Evolutionary conservation across 1,284 basidiomycete genomes (phyloP).

Genomic region (Wallemia hederae): DNA sequence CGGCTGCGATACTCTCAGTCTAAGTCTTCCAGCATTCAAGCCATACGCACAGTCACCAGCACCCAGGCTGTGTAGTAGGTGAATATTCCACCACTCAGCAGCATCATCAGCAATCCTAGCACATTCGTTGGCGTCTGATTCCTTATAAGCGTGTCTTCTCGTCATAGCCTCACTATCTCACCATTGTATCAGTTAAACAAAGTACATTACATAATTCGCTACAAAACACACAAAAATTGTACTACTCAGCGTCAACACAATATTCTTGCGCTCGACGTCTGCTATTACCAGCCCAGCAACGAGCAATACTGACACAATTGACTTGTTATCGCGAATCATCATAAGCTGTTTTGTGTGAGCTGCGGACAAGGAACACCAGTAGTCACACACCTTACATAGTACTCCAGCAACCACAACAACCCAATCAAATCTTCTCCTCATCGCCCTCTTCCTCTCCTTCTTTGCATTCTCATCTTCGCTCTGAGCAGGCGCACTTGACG

Average conservation of each 20-base stretch:
- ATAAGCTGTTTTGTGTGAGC: neutral
- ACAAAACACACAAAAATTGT: neutral
- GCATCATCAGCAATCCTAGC: constrained; percentile 47
- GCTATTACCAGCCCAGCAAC: too few relatives aligned
- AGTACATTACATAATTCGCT: neutral
- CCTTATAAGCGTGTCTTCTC: neutral
- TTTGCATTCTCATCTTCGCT: neutral
- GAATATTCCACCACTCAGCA: constrained; percentile 44
- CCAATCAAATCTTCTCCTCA: neutral
- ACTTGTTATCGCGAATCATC: neutral
- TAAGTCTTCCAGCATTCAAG: neutral
- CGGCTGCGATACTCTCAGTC: constrained; percentile 26
- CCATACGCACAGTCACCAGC: constrained; percentile 39
- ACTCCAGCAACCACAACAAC: too few relatives aligned
- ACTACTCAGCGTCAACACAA: too few relatives aligned
- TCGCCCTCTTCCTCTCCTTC: neutral
- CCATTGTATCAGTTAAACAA: neutral
- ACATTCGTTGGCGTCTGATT: constrained; percentile 20
- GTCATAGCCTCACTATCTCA: neutral
- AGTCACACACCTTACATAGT: neutral
- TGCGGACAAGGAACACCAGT: neutral
- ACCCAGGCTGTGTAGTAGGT: constrained; percentile 76
- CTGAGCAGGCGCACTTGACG: too few relatives aligned
- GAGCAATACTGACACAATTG: too few relatives aligned
- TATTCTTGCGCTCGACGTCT: too few relatives aligned